Percentiles rank a stretch among this genome's conserved stretches.
Conservation (phyloP, 2,329 filamentous ascomycete species). For the Cadophora sp. region DNA sequence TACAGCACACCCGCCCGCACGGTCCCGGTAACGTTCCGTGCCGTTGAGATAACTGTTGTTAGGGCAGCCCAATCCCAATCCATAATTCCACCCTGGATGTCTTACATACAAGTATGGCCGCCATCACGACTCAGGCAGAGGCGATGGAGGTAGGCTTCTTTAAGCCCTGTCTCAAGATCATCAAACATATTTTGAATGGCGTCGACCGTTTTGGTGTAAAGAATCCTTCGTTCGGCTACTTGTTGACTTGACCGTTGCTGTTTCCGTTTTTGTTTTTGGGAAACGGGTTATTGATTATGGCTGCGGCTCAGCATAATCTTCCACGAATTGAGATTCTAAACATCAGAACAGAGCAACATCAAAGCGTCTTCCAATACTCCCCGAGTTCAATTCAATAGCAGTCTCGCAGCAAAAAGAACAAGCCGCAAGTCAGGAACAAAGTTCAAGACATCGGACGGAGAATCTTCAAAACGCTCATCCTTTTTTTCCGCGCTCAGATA, state of each 20-base stretch:
- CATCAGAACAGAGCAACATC: not conserved
- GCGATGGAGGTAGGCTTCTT: not conserved
- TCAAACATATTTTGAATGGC: not conserved
- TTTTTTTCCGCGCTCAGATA: not conserved
- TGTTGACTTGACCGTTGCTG: not conserved
- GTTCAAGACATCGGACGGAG: constrained; percentile 6
- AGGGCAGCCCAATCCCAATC: not conserved
- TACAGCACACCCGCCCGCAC: constrained; percentile 4
- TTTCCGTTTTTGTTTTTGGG: not conserved
- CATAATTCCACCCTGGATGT: not conserved
- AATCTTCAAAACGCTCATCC: not conserved
- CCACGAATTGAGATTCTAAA: not conserved
- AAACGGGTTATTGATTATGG: constrained; percentile 1
- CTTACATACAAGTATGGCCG: not conserved
- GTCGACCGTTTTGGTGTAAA: not conserved
- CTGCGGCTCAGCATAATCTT: constrained; percentile 1
- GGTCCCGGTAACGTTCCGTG: constrained; percentile 13
- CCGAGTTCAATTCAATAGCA: not conserved
- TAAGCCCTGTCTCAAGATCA: not conserved
- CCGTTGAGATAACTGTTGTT: not conserved
- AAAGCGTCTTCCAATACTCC: not conserved
- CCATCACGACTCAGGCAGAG: not conserved
- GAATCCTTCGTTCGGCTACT: not conserved
- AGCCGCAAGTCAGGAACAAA: not conserved
- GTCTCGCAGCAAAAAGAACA: not conserved